Base-by-base conservation (phyloP, 768 basidiomycete genomes). In the Lactarius hengduanensis region DNA sequence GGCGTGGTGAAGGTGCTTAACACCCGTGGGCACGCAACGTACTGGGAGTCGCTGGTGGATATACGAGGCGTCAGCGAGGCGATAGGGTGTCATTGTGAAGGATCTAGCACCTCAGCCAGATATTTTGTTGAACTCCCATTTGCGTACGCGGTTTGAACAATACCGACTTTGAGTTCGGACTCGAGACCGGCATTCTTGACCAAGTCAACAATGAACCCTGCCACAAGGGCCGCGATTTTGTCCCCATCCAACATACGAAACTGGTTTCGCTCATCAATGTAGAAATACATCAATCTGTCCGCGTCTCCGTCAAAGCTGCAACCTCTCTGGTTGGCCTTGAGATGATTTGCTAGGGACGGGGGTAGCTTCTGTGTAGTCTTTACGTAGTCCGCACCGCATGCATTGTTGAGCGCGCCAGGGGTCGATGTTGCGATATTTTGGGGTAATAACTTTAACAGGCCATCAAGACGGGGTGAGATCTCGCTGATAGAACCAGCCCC, bases 291-390 rank as follows among this genome's bases (percentile, higher is more conserved):
- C 71, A 99, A 80, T 45, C 97, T 87, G 79, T 99, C 97, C 4
- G 97, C 97, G 76, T 99, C 97, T 43, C 97, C 97, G 71, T 99
- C 97, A 63, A 97, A 83, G 74, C 94, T 96, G 77, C 95, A 98
- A 1, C 85, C 96, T 53, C 95, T 84, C 74, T 94, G 84, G 16
- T 90, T 88, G 26, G 89, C 81, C 63, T 84, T 80, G 59, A 95
- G 77, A 26, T 82, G 78, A 34, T 84, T 79, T 8, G 78, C 78
- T 38, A 98, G 78, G 7, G 90, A 89, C 30, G 92, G 90, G 10
- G 97, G 97, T 11, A 92, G 79, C 68, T 81, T 88, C 78, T 99
- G 97, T 45, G 81, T 82, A 3, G 96, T 98, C 80, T 99, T 99
- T 72, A 98, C 96, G 74, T 82, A 98, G 78, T 99, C 97, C 47